Evolutionary conservation across 2,329 filamentous ascomycete species (phyloP).

Genomic region (Trichoderma afroharzianum): DNA sequence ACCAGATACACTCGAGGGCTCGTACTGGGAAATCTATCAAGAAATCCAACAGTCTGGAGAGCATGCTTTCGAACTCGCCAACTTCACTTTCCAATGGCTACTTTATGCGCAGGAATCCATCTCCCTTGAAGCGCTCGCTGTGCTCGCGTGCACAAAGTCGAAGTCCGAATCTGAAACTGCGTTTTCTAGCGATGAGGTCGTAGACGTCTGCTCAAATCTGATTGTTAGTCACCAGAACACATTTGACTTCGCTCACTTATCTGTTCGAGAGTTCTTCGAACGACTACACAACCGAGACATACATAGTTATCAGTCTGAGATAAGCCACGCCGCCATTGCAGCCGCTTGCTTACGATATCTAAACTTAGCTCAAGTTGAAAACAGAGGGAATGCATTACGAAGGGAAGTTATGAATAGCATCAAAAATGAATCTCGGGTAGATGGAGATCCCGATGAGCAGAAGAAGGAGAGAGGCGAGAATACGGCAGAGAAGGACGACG

Average conservation of each 20-base stretch:
- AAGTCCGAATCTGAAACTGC: background rate
- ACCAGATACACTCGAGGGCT: background rate
- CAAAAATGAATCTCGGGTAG: background rate
- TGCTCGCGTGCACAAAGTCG: background rate
- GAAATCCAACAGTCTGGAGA: background rate
- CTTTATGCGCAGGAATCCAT: slow-evolving; percentile 5
- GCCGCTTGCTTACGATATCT: slow-evolving; percentile 1
- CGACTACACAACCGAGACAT: background rate
- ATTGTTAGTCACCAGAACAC: background rate
- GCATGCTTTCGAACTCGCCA: background rate
- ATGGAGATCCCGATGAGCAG: background rate
- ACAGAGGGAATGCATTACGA: background rate
- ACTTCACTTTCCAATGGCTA: slow-evolving; percentile 1
- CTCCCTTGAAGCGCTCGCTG: background rate
- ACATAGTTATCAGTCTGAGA: background rate
- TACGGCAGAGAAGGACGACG: background rate
- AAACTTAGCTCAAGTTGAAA: background rate
- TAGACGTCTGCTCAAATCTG: slow-evolving; percentile 2
- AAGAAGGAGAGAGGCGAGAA: background rate
- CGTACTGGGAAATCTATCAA: slow-evolving; percentile 5
- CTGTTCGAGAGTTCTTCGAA: slow-evolving; percentile 6
- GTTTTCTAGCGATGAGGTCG: background rate
- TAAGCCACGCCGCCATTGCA: background rate
- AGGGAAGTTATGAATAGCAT: background rate
- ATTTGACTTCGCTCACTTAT: slow-evolving; percentile 1